phyloP scores from a whole-genome alignment of 805 yeast genomes.

The Monosporozyma servazzii region DNA sequence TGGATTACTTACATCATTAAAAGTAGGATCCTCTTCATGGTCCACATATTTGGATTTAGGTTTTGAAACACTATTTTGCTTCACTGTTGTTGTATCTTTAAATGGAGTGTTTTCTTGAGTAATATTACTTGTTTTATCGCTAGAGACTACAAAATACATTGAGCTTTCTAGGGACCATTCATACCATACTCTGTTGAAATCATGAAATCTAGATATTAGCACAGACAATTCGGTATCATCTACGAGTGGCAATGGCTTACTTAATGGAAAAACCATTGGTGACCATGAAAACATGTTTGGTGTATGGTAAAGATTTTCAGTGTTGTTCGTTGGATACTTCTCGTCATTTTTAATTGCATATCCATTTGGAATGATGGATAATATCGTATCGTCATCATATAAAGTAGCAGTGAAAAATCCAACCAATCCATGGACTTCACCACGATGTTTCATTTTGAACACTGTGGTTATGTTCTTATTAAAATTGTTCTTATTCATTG shows the following conservation, averaged over 20 bases:
- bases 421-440: conserved; percentile 60
- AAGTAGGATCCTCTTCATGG: neutral
- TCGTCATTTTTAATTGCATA: neutral
- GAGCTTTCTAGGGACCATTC: conserved; percentile 55
- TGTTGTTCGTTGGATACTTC: neutral
- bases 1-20: neutral
- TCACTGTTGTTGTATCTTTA: neutral
- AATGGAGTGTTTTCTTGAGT: neutral
- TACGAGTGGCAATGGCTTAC: conserved; percentile 41
- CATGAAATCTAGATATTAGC: conserved; percentile 38
- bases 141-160: conserved; percentile 33
- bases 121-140: conserved; percentile 4
- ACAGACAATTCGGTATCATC: conserved; percentile 49
- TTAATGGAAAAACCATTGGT: conserved; percentile 56
- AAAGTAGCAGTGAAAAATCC: conserved; percentile 69
- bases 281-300: conserved; percentile 54
- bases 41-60: neutral
- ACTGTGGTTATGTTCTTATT: conserved; percentile 25
- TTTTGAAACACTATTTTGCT: neutral
- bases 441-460: conserved; percentile 39
- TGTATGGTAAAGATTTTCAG: conserved; percentile 25
- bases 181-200: conserved; percentile 46
- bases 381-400: conserved; percentile 42
- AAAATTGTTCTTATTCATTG: conserved; percentile 20
- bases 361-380: conserved; percentile 24